Evolutionary conservation across 2,329 filamentous ascomycete genomes (phyloP).

Genomic region (Microdochium nivale): DNA sequence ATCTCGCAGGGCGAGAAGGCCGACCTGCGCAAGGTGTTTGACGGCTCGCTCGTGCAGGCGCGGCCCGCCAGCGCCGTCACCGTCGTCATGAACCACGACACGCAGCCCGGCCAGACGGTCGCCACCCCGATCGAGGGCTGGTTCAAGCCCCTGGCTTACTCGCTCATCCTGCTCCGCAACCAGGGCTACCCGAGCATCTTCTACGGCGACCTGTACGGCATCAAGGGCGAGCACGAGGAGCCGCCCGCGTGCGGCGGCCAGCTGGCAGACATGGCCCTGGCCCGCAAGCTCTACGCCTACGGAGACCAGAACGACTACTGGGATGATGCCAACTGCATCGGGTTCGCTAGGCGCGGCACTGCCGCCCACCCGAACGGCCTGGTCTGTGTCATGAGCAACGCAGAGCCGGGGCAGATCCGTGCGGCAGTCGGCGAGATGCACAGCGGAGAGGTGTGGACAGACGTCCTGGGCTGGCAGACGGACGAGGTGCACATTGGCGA

Average conservation of each 20-base stretch:
- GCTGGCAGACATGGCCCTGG: constrained; percentile 36
- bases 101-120: constrained; percentile 32
- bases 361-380: neutral
- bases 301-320: constrained; percentile 55
- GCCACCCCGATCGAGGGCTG: constrained; percentile 51
- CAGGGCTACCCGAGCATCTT: constrained; percentile 60
- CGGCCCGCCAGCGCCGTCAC: constrained; percentile 36
- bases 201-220: constrained; percentile 64
- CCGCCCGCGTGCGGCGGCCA: neutral
- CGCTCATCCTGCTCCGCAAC: constrained; percentile 58
- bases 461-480: constrained; percentile 48
- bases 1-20: constrained; percentile 46
- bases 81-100: constrained; percentile 67
- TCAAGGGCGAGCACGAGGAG: constrained; percentile 27
- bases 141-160: constrained; percentile 66
- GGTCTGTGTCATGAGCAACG: constrained; percentile 41
- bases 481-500: constrained; percentile 49
- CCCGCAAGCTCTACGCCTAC: constrained; percentile 58
- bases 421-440: constrained; percentile 57
- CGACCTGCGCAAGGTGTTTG: constrained; percentile 57
- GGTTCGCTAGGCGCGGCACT: neutral
- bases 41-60: constrained; percentile 44
- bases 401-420: constrained; percentile 38
- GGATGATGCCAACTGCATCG: constrained; percentile 15
- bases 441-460: constrained; percentile 54